These are phyloP conservation scores for Podosphaera fusca DNA, from an alignment of 2,329 filamentous ascomycete species.

Conservation along the genomic window DNA sequence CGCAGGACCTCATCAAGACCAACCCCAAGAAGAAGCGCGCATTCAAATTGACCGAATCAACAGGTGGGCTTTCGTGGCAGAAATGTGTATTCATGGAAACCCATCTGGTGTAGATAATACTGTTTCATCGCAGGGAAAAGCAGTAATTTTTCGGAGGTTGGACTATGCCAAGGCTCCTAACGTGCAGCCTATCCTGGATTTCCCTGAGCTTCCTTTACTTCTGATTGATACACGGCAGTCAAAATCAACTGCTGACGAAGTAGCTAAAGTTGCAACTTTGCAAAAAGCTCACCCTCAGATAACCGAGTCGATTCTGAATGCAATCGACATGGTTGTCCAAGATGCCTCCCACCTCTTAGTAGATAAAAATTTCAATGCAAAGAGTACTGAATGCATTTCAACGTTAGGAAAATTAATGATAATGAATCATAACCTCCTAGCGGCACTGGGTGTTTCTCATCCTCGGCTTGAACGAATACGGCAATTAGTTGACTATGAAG, in stretches of 20 bases:
- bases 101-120: constrained; percentile 96
- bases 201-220: constrained; percentile 76
- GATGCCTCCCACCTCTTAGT: constrained; percentile 30
- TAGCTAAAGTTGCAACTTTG: constrained; percentile 61
- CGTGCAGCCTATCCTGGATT: constrained; percentile 59
- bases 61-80: constrained; percentile 87
- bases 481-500: constrained; percentile 71
- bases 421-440: constrained; percentile 80
- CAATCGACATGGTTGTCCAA: constrained; percentile 52
- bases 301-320: constrained; percentile 58
- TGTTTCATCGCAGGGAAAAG: constrained; percentile 79
- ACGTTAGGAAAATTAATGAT: constrained; percentile 71
- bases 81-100: constrained; percentile 94
- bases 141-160: constrained; percentile 66
- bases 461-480: constrained; percentile 78
- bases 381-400: constrained; percentile 38
- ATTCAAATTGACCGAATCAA: constrained; percentile 89
- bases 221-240: constrained; percentile 74
- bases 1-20: constrained; percentile 76
- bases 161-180: constrained; percentile 57
- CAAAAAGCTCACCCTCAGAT: constrained; percentile 51
- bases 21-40: constrained; percentile 68
- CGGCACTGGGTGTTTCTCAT: constrained; percentile 84
- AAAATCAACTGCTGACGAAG: constrained; percentile 67
- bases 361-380: constrained; percentile 42